Evolutionary conservation across 2,329 filamentous ascomycete genomes (phyloP).

Genomic region (Claviceps cyperi): DNA sequence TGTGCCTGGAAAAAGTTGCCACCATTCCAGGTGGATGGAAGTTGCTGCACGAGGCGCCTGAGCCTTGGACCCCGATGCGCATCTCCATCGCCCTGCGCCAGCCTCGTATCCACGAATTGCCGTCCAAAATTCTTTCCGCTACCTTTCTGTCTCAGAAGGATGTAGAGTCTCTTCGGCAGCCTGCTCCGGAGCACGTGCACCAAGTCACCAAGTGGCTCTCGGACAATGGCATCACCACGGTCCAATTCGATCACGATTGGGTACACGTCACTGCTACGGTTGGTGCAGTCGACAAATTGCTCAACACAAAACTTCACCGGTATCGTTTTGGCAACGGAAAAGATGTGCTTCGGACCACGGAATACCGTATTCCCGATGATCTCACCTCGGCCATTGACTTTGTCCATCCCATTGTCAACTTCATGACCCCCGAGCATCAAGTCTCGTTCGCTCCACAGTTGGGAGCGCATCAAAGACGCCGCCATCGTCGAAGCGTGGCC

Average conservation of each 20-base stretch:
- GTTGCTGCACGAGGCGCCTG: slow-evolving; percentile 10
- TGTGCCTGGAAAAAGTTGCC: slow-evolving; percentile 15
- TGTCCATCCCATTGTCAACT: slow-evolving; percentile 33
- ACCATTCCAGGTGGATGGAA: slow-evolving; percentile 18
- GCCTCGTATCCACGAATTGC: slow-evolving; percentile 15
- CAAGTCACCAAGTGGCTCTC: slow-evolving; percentile 28
- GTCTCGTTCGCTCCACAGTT: slow-evolving; percentile 7
- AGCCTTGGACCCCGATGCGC: slow-evolving; percentile 13
- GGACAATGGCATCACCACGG: slow-evolving; percentile 20
- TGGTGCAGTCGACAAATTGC: slow-evolving; percentile 22
- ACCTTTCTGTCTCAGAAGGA: slow-evolving; percentile 23
- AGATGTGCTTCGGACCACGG: slow-evolving; percentile 27
- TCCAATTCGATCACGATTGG: slow-evolving; percentile 23
- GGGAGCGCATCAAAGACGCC: background rate
- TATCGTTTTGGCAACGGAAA: slow-evolving; percentile 25
- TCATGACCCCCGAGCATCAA: slow-evolving; percentile 27
- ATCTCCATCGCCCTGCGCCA: slow-evolving; percentile 21
- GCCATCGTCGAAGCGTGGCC: background rate
- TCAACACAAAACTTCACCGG: slow-evolving; percentile 25
- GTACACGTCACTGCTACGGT: slow-evolving; percentile 29
- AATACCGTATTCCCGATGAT: slow-evolving; percentile 28
- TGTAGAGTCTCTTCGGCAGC: slow-evolving; percentile 20
- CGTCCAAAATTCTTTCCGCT: slow-evolving; percentile 11
- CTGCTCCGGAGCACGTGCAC: slow-evolving; percentile 19
- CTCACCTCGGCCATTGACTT: slow-evolving; percentile 28